phyloP scores from a whole-genome alignment of 2,329 filamentous ascomycete species.

The Colletotrichum salicis region DNA sequence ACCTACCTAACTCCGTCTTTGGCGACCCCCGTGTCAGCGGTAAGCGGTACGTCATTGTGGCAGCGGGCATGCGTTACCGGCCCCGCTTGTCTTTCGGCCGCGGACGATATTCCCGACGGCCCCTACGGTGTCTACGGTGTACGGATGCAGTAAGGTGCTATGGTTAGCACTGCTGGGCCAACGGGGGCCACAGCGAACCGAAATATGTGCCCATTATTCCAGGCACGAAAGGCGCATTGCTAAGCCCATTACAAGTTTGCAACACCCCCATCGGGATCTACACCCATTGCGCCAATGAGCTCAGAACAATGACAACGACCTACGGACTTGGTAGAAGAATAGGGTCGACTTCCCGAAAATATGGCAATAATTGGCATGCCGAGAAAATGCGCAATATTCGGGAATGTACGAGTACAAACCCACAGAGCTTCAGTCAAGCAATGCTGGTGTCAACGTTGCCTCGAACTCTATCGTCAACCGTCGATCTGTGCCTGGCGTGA shows the following conservation, averaged over 20 bases:
- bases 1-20: not conserved
- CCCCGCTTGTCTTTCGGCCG: conserved; percentile 18
- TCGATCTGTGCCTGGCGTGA: not conserved
- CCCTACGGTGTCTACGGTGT: not conserved
- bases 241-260: not conserved
- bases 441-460: not conserved
- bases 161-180: not conserved
- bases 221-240: not conserved
- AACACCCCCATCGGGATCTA: not conserved
- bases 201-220: not conserved
- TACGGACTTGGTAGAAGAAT: not conserved
- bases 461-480: not conserved
- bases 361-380: not conserved
- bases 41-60: conserved; percentile 23
- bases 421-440: not conserved
- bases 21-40: not conserved
- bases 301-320: not conserved
- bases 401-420: not conserved
- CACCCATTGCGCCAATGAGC: not conserved
- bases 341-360: not conserved
- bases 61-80: not conserved
- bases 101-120: conserved; percentile 14
- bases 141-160: not conserved
- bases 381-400: not conserved
- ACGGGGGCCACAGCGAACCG: not conserved